Percentiles rank a stretch among this genome's conserved stretches.
phyloP scores from a whole-genome alignment of 768 basidiomycete genomes.

The Nevesoporus exiguus region DNA sequence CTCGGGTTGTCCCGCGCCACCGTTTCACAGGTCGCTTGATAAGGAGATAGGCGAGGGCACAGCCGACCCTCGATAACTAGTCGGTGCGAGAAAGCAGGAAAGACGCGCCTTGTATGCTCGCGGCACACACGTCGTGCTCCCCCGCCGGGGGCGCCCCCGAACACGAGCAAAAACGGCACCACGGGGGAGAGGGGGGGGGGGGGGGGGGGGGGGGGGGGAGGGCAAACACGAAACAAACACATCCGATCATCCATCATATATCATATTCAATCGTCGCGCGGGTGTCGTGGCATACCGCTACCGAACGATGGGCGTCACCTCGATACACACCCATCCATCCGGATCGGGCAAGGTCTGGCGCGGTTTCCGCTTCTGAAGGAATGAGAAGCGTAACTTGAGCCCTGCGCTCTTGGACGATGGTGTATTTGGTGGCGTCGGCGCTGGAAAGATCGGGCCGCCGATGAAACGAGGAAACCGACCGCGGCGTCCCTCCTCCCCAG shows the following conservation, averaged over 20 bases:
- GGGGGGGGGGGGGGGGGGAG: no score
- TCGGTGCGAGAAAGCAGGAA: not conserved
- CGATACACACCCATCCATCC: constrained; percentile 32
- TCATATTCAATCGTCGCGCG: constrained; percentile 14
- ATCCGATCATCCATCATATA: not conserved
- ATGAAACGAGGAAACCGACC: constrained; percentile 6
- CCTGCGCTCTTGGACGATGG: constrained; percentile 17
- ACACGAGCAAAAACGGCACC: no score
- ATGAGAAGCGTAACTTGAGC: constrained; percentile 12
- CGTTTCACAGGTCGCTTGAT: constrained; percentile 5
- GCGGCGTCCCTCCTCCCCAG: not conserved
- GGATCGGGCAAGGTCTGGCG: constrained; percentile 11
- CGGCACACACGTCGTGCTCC: not conserved
- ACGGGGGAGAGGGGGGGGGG: no score
- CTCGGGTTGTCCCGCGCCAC: not conserved
- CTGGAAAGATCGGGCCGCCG: not conserved
- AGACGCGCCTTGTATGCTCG: not conserved
- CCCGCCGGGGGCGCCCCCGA: no score
- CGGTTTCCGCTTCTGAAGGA: constrained; percentile 17
- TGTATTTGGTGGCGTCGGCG: constrained; percentile 5
- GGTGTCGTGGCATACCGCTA: constrained; percentile 16
- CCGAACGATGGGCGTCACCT: constrained; percentile 24
- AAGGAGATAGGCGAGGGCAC: not conserved
- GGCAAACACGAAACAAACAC: no score
- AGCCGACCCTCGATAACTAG: not conserved